A percentile compares a stretch with the other conserved stretches of the same genome.
Evolutionary conservation across 805 yeast genomes (phyloP).

Genomic region (Myxozyma monticola): DNA sequence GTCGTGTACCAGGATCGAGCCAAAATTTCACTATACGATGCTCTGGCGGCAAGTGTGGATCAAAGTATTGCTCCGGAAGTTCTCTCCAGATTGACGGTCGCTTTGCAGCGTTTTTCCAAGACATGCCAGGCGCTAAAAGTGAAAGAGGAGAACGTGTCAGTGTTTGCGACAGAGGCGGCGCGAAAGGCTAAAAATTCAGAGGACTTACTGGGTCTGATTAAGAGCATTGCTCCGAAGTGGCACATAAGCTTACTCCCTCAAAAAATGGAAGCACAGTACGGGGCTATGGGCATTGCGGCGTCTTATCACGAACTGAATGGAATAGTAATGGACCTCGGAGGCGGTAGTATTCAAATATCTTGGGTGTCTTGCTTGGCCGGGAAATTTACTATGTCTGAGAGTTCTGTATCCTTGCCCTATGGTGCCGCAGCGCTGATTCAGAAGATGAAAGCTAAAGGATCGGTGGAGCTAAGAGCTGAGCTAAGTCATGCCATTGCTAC

Average conservation of each 20-base stretch:
- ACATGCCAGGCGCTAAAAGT: constrained; percentile 78
- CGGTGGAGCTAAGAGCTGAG: constrained; percentile 40
- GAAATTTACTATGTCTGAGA: constrained; percentile 52
- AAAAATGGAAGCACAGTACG: constrained; percentile 65
- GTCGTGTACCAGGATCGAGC: constrained; percentile 74
- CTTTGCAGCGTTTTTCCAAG: constrained; percentile 65
- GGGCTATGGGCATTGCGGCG: constrained; percentile 73
- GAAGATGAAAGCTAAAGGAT: constrained; percentile 46
- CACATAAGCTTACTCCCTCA: constrained; percentile 58
- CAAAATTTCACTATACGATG: constrained; percentile 67
- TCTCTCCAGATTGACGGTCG: constrained; percentile 58
- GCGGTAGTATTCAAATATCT: constrained; percentile 66
- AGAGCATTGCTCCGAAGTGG: constrained; percentile 60
- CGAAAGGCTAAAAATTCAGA: constrained; percentile 66
- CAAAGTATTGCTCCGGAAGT: constrained; percentile 43
- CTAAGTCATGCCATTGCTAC: constrained; percentile 52
- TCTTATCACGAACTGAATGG: constrained; percentile 68
- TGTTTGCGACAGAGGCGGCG: constrained; percentile 75
- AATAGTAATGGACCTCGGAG: constrained; percentile 70
- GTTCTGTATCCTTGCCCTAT: constrained; percentile 63
- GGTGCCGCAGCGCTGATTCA: constrained; percentile 71
- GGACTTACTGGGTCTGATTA: constrained; percentile 57
- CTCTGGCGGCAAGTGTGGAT: constrained; percentile 29
- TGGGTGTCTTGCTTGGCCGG: constrained; percentile 66
- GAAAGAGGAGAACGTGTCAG: constrained; percentile 53